Evolutionary conservation across 768 basidiomycete species (phyloP).

Genomic region (Naganishia randhawae): DNA sequence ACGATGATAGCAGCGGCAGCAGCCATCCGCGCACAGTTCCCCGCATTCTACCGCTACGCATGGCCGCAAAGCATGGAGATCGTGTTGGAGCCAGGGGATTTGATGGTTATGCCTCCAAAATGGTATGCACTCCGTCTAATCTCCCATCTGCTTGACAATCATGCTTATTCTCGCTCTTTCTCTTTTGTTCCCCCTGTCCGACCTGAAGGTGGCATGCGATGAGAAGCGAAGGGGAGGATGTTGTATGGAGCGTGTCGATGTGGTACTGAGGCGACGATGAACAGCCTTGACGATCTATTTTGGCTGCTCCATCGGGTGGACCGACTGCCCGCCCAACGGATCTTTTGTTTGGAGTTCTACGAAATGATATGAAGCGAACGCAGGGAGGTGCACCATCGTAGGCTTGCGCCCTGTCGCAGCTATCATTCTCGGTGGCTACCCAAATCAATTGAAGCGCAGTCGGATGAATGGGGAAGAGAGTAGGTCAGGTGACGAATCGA

Average conservation of each 20-base stretch:
- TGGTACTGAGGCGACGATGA: conserved; percentile 43
- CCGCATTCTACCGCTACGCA: conserved; percentile 61
- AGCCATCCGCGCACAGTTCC: conserved; percentile 41
- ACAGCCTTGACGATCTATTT: too few species aligned
- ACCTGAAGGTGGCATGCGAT: conserved; percentile 39
- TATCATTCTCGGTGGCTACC: too few species aligned
- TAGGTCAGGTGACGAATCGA: too few species aligned
- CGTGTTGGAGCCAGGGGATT: conserved; percentile 73
- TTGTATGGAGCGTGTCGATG: conserved; percentile 47
- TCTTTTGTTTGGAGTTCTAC: background rate
- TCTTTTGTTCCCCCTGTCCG: too few species aligned
- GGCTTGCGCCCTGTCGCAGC: too few species aligned
- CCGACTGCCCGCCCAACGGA: background rate
- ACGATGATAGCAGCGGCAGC: background rate
- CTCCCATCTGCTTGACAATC: background rate
- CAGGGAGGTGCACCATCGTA: too few species aligned
- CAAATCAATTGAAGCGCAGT: too few species aligned
- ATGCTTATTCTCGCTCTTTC: background rate
- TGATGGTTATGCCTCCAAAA: conserved; percentile 81
- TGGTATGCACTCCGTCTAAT: conserved; percentile 36
- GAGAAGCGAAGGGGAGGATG: conserved; percentile 39
- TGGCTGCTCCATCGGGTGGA: background rate
- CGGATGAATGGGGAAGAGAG: too few species aligned
- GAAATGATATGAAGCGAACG: too few species aligned
- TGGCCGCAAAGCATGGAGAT: conserved; percentile 61